Conservation (phyloP, 1,284 basidiomycete species). For the Cutaneotrichosporon cutaneum region DNA sequence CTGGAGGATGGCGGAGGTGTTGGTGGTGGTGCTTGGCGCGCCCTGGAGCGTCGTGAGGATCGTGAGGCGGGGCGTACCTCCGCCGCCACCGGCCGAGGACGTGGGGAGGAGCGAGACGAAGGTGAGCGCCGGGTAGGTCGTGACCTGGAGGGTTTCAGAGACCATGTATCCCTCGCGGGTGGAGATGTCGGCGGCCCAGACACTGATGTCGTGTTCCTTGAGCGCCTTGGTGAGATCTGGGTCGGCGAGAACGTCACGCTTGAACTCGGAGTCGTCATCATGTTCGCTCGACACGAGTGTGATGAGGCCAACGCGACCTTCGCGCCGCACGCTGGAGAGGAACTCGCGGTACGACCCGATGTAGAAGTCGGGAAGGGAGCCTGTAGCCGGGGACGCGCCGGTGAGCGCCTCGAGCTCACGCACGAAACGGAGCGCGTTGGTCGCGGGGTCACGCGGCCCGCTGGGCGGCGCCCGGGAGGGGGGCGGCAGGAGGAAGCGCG, state of each 20-base stretch:
- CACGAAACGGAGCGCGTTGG: conserved; percentile 38
- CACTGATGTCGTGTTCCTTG: conserved; percentile 67
- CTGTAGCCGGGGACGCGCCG: conserved; percentile 29
- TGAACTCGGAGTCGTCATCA: conserved; percentile 82
- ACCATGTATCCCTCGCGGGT: conserved; percentile 82
- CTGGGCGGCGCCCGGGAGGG: conserved; percentile 26
- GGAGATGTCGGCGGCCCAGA: conserved; percentile 82
- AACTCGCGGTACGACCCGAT: conserved; percentile 80
- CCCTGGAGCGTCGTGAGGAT: conserved; percentile 81
- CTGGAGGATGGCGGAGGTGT: conserved; percentile 62
- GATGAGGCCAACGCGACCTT: conserved; percentile 73
- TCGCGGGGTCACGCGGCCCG: conserved; percentile 37
- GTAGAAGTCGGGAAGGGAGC: conserved; percentile 70
- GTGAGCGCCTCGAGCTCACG: conserved; percentile 45
- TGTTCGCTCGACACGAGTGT: conserved; percentile 88
- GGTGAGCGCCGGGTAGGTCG: conserved; percentile 87
- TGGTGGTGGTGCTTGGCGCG: conserved; percentile 62
- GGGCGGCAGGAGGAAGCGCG: conserved; percentile 48
- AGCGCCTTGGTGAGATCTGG: conserved; percentile 65
- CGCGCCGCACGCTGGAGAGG: conserved; percentile 66
- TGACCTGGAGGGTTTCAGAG: conserved; percentile 77
- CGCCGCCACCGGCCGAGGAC: conserved; percentile 40
- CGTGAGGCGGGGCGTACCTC: conserved; percentile 60
- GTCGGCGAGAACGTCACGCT: conserved; percentile 77
- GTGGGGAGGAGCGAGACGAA: conserved; percentile 81